These are phyloP conservation scores for Musa schizocarpa DNA, from an alignment of 176 grass and related monocot genomes.

Conservation along the genomic window DNA sequence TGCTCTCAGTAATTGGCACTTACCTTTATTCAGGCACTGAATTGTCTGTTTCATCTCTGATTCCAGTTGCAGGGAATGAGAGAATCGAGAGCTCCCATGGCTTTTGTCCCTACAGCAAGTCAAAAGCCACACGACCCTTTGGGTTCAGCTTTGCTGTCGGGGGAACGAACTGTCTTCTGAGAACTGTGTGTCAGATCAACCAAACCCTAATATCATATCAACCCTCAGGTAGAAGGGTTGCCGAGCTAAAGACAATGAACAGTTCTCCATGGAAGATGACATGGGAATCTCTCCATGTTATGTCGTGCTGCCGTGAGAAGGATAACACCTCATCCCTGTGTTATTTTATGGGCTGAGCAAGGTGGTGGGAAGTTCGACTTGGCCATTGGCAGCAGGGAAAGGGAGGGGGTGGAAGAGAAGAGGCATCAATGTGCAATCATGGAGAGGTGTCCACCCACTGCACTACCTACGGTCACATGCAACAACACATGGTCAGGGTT, in stretches of 20 bases:
- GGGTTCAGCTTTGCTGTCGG: not conserved
- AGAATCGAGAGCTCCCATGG: not conserved
- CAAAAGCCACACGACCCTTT: not conserved
- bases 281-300: constrained; percentile 17
- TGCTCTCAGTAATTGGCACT: not conserved
- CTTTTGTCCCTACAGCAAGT: not conserved
- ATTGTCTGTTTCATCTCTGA: too few species aligned
- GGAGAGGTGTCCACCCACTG: not conserved
- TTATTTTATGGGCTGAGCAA: not conserved
- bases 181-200: not conserved
- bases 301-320: not conserved
- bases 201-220: not conserved
- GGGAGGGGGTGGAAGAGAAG: not conserved
- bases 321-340: constrained; percentile 3
- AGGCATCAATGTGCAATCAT: not conserved
- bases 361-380: not conserved
- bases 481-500: not conserved
- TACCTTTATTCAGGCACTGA: not conserved
- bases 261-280: not conserved
- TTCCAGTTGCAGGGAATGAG: too few species aligned
- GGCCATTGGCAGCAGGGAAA: too few species aligned
- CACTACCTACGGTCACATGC: not conserved
- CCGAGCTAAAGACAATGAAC: not conserved
- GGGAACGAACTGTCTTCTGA: not conserved
- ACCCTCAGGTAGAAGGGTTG: not conserved